Evolutionary conservation across 2,329 filamentous ascomycete species (phyloP), one percentile per base, ranked within the genome.

Genomic region (Colletotrichum musicola): DNA sequence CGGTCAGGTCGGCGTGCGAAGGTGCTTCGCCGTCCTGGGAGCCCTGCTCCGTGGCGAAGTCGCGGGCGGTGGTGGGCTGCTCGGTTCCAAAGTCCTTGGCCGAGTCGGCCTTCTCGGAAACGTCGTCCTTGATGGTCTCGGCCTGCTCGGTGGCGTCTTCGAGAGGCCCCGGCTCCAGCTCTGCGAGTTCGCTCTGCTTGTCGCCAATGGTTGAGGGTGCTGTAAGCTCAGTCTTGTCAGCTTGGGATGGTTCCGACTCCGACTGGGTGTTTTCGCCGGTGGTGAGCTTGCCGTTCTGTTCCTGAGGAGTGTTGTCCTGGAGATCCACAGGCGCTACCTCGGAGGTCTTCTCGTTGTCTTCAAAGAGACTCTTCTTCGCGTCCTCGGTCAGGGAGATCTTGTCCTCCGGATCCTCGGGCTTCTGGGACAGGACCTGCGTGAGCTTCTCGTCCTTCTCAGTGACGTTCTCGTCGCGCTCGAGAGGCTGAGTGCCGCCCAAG

Each of bases 281-380:
- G 38, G 56, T 66, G 25, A 49, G 66, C 66, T 69, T 67, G 58
- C 62, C 66, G 25, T 69, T 64, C 18, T 13, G 1, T 42, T 71
- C 64, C 30, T 58, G 51, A 16, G 54, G 53, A 4, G 61, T 42
- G 30, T n/a, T 30, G 13, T 72, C 70, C 54, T 71, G 47, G 18
- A 72, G 53, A 14, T 71, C 64, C 61, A 72, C 55, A 3, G 70
- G 70, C 14, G 70, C 70, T 18, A 61, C 68, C 18, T 72, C 69
- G 10, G 68, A 71, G 6, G 70, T 67, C 18, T 68, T 71, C 44
- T 72, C 67, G 22, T 68, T 67, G 5, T 22, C 51, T 22, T 68
- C 67, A 44, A 72, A 72, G 2, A 72, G 70, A 42, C 62, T 68
- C 18, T 66, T 68, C 68, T 72, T 71, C 10, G 70, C 70, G 46